phyloP scores from a whole-genome alignment of 305 asterid genomes.

The Petunia hybrid region DNA sequence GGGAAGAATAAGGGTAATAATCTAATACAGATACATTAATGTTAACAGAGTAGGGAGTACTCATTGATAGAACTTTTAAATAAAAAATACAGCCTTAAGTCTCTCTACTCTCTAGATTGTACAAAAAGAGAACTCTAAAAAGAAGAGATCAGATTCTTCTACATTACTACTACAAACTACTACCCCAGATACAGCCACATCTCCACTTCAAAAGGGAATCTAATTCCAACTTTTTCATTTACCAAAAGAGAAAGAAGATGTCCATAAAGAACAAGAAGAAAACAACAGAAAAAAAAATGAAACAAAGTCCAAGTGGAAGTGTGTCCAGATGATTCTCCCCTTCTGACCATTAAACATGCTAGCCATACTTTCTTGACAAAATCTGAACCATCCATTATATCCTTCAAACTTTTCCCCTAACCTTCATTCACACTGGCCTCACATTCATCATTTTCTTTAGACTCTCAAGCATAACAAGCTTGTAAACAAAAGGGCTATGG shows the following conservation, averaged over 20 bases:
- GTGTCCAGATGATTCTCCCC: conserved; percentile 33
- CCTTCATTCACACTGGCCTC: conserved; percentile 21
- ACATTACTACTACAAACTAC: conserved; percentile 15
- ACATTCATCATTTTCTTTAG: conserved; percentile 8
- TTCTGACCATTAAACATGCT: conserved; percentile 19
- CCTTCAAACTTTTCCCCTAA: conserved; percentile 7
- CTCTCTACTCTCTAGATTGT: conserved; percentile 29
- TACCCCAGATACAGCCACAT: conserved; percentile 29
- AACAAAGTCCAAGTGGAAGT: conserved; percentile 7
- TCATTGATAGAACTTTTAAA: conserved; percentile 5
- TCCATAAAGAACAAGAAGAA: neutral
- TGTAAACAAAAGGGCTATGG: conserved; percentile 30
- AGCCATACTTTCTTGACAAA: neutral
- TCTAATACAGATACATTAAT: neutral
- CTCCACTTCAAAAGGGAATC: conserved; percentile 22
- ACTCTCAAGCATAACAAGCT: conserved; percentile 36
- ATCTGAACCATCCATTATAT: conserved; percentile 3
- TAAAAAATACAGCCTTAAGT: conserved; percentile 31
- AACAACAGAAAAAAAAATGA: conserved; percentile 3
- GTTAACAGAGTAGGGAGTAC: conserved; percentile 16
- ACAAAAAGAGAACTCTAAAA: conserved; percentile 30
- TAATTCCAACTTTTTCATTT: conserved; percentile 28
- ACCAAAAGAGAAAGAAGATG: neutral
- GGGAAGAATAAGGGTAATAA: neutral
- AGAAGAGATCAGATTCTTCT: conserved; percentile 22